Evolutionary conservation across 2,329 filamentous ascomycete species (phyloP).

Genomic region (Pseudogymnoascus sp.): DNA sequence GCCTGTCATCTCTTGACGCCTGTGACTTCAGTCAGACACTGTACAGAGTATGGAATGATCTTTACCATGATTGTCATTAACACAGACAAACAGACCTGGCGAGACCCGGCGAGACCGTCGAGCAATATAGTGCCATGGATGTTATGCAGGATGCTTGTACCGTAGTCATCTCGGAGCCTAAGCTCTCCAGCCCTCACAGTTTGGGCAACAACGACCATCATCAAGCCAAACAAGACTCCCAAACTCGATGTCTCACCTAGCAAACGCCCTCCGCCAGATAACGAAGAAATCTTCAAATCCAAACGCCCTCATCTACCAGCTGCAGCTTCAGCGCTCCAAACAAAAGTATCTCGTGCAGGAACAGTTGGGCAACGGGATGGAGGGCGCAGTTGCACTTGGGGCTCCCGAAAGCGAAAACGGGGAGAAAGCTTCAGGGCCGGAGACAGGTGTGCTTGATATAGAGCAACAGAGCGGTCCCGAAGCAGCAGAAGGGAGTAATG

Average conservation of each 20-base stretch:
- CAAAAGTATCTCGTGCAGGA: constrained; percentile 14
- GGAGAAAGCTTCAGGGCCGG: neutral
- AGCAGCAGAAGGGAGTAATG: neutral
- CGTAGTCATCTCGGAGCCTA: neutral
- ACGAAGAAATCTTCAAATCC: constrained; percentile 16
- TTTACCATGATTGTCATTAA: neutral
- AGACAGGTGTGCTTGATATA: neutral
- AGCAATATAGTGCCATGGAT: neutral
- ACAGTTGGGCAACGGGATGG: constrained; percentile 11
- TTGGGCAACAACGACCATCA: neutral
- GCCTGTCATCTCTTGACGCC: neutral
- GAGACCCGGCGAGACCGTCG: constrained; percentile 2
- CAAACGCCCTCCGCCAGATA: constrained; percentile 14
- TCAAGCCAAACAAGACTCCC: neutral
- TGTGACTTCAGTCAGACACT: neutral
- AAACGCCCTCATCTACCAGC: constrained; percentile 15
- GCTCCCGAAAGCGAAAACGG: constrained; percentile 8
- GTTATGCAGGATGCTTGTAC: neutral
- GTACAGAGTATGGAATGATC: neutral
- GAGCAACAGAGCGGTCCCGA: neutral
- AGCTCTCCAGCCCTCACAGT: neutral
- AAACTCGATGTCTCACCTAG: constrained; percentile 14
- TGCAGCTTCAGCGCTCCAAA: constrained; percentile 16
- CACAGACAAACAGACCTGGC: neutral
- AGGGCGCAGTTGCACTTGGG: constrained; percentile 11